A percentile compares a stretch with the other conserved stretches of the same genome.
Conservation (phyloP, 139 green algal genomes). For the Chlamydomonas incerta region DNA sequence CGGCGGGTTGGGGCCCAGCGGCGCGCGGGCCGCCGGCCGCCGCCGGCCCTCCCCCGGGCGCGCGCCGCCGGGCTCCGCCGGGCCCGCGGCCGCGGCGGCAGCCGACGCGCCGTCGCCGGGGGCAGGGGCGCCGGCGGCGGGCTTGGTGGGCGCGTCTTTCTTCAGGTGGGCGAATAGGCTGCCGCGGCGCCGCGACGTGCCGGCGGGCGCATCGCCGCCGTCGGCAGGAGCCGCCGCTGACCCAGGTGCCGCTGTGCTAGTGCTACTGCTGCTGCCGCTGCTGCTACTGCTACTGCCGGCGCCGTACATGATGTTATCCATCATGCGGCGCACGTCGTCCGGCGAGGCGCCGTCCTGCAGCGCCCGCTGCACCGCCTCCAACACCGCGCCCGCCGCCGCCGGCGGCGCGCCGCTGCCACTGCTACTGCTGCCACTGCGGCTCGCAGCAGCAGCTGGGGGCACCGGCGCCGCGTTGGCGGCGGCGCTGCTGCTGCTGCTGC, state of each 20-base stretch:
- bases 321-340: conserved; percentile 5
- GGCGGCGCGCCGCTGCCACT: too few species aligned
- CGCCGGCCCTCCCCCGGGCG: not conserved
- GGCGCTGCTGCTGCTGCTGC: not conserved
- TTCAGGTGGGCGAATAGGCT: conserved; percentile 12
- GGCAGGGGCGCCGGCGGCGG: too few species aligned
- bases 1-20: conserved; percentile 18
- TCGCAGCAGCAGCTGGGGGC: not conserved
- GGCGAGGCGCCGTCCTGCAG: not conserved
- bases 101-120: not conserved
- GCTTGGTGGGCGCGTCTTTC: not conserved
- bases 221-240: not conserved
- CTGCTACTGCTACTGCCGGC: not conserved
- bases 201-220: not conserved
- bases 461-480: not conserved
- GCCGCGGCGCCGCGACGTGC: not conserved
- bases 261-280: not conserved
- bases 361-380: conserved; percentile 8
- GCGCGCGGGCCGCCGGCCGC: not conserved
- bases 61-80: not conserved
- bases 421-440: not conserved
- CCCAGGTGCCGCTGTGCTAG: not conserved
- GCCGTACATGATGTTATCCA: not conserved
- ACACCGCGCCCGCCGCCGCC: not conserved
- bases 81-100: too few species aligned